These are phyloP conservation scores for Xylariaceae sp. DNA, from an alignment of 2,329 filamentous ascomycete genomes.

Conservation along the genomic window DNA sequence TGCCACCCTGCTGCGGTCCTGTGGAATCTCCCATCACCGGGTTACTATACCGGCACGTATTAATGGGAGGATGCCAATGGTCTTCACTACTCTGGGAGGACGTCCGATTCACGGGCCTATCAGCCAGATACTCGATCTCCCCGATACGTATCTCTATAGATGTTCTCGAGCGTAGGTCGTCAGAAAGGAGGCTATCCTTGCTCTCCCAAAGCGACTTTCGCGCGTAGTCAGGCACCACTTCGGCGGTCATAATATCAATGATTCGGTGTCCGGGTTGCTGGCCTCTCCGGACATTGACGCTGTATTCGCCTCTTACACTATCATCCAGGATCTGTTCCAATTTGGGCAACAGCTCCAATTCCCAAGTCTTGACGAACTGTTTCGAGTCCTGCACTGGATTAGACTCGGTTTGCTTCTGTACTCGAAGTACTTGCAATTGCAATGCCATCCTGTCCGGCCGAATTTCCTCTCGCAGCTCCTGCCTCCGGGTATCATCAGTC, in stretches of 20 bases:
- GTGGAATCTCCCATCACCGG: constrained; percentile 17
- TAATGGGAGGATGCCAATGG: constrained; percentile 6
- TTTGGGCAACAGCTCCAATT: constrained; percentile 9
- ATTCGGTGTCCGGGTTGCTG: constrained; percentile 6
- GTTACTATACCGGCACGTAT: constrained; percentile 12
- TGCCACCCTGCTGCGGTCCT: constrained; percentile 5
- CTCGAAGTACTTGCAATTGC: too few relatives aligned
- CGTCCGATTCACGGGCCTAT: background rate
- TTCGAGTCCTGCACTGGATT: constrained; percentile 6
- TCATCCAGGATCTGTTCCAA: constrained; percentile 19
- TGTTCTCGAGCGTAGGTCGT: constrained; percentile 9
- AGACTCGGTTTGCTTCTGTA: background rate
- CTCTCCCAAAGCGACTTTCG: constrained; percentile 2
- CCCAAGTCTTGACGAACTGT: constrained; percentile 17
- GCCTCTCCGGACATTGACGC: constrained; percentile 15
- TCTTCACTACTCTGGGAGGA: constrained; percentile 6
- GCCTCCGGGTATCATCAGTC: too few relatives aligned
- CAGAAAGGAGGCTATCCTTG: constrained; percentile 1
- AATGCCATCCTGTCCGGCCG: too few relatives aligned
- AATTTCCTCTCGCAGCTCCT: too few relatives aligned
- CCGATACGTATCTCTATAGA: constrained; percentile 6
- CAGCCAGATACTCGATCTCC: background rate
- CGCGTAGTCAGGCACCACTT: background rate
- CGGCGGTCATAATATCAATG: constrained; percentile 17
- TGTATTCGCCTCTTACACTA: constrained; percentile 11